phyloP scores from a whole-genome alignment of 2,329 filamentous ascomycete species.

The Claviceps capensis region DNA sequence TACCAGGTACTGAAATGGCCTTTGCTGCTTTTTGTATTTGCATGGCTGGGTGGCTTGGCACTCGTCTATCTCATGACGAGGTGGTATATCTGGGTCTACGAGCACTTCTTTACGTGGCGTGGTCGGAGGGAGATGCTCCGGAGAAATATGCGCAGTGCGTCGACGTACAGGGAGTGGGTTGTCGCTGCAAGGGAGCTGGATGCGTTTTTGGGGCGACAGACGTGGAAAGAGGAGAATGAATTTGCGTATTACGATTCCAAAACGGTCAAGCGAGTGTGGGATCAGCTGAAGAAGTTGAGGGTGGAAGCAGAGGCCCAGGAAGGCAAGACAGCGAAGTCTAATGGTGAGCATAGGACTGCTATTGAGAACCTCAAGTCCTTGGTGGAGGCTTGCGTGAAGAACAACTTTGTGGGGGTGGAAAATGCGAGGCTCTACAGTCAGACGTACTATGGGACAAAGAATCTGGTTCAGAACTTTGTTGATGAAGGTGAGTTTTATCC shows the following conservation, averaged over 20 bases:
- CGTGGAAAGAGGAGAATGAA: constrained; percentile 66
- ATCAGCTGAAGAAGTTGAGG: constrained; percentile 57
- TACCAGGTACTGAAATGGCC: constrained; percentile 90
- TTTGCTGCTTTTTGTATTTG: constrained; percentile 62
- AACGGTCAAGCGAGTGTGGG: constrained; percentile 64
- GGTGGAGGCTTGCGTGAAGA: constrained; percentile 86
- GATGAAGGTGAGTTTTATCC: constrained; percentile 51
- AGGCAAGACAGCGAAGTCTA: constrained; percentile 18
- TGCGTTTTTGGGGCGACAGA: constrained; percentile 62
- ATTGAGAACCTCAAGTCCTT: constrained; percentile 65
- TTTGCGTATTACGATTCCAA: constrained; percentile 80
- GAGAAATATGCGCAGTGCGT: constrained; percentile 54
- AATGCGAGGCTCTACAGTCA: constrained; percentile 92
- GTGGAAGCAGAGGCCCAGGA: constrained; percentile 42
- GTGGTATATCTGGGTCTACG: constrained; percentile 83
- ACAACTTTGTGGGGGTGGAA: constrained; percentile 92
- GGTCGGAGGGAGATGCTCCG: constrained; percentile 62
- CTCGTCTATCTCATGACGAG: constrained; percentile 65
- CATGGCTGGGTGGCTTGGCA: constrained; percentile 66
- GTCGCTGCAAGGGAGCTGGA: constrained; percentile 68
- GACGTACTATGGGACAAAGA: constrained; percentile 96
- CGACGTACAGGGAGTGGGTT: constrained; percentile 74
- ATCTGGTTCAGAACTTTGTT: constrained; percentile 77
- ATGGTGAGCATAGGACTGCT: constrained; percentile 27
- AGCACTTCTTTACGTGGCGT: constrained; percentile 82